Evolutionary conservation across 1,284 basidiomycete genomes (phyloP).

Genomic region (Cutaneotrichosporon dermatis): DNA sequence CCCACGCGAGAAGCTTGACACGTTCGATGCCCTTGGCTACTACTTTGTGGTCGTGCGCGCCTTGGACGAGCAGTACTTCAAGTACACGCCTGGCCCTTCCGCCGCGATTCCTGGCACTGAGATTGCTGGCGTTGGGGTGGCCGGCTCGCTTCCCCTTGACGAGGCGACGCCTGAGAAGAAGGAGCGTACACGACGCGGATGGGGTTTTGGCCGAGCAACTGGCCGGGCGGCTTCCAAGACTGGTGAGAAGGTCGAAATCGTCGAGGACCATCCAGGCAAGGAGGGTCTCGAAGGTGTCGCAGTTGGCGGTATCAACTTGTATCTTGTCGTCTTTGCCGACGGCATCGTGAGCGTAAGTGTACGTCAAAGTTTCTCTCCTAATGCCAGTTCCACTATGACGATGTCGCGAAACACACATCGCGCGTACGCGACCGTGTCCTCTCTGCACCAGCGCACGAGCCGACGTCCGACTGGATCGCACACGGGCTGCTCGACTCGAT

Average conservation of each 20-base stretch:
- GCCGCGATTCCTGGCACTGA: constrained; percentile 5
- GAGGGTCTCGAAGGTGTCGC: constrained; percentile 58
- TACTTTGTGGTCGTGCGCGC: constrained; percentile 88
- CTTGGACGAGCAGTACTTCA: constrained; percentile 65
- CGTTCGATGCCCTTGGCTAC: constrained; percentile 84
- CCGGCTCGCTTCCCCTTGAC: not conserved
- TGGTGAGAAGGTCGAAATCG: constrained; percentile 54
- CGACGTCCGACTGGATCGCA: constrained; percentile 74
- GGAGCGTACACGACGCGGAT: constrained; percentile 30
- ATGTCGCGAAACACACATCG: constrained; percentile 80
- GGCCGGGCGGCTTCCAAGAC: constrained; percentile 30
- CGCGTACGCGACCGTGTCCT: constrained; percentile 69
- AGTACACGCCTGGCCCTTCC: constrained; percentile 50
- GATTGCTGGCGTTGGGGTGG: not conserved
- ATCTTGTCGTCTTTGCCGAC: constrained; percentile 79
- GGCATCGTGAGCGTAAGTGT: constrained; percentile 77
- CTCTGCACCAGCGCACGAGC: constrained; percentile 5
- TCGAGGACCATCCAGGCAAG: constrained; percentile 56
- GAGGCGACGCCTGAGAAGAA: constrained; percentile 11
- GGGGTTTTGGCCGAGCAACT: constrained; percentile 38
- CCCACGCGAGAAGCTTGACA: constrained; percentile 85
- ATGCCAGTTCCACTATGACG: constrained; percentile 84
- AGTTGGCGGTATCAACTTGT: constrained; percentile 78
- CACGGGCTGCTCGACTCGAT: constrained; percentile 90
- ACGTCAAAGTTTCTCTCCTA: not conserved